A percentile compares a stretch with the other conserved stretches of the same genome.
phyloP scores from a whole-genome alignment of 179 eudicot genomes.

The Carnegiea gigantea region DNA sequence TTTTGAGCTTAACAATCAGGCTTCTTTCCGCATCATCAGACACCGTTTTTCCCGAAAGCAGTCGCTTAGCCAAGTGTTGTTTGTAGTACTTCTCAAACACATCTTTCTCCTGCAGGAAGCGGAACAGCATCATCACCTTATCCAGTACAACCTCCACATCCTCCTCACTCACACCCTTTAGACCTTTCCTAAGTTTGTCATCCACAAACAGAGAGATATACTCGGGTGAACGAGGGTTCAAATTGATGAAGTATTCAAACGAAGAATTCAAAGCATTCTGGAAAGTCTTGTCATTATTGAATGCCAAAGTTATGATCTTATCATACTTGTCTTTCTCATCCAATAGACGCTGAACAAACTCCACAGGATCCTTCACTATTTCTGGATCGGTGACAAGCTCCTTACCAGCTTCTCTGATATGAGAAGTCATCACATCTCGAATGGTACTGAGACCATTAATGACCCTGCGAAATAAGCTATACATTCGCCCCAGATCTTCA shows the following conservation, averaged over 20 bases:
- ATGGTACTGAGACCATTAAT: slow-evolving; percentile 67
- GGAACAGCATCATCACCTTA: slow-evolving; percentile 93
- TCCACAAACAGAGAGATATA: slow-evolving; percentile 90
- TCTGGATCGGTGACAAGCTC: slow-evolving; percentile 93
- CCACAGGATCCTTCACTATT: slow-evolving; percentile 86
- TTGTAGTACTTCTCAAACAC: slow-evolving; percentile 93
- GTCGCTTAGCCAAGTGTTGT: slow-evolving; percentile 87
- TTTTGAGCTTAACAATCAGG: slow-evolving; percentile 84
- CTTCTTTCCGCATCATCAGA: slow-evolving; percentile 98
- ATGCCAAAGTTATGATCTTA: slow-evolving; percentile 64
- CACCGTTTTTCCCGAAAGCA: slow-evolving; percentile 74
- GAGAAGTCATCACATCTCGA: slow-evolving; percentile 86
- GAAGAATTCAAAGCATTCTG: slow-evolving; percentile 92
- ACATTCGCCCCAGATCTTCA: slow-evolving; percentile 83
- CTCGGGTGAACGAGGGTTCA: slow-evolving; percentile 90
- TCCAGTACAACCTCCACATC: slow-evolving; percentile 79
- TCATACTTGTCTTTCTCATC: slow-evolving; percentile 85
- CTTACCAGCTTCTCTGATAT: slow-evolving; percentile 75
- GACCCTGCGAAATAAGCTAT: slow-evolving; percentile 74
- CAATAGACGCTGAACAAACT: slow-evolving; percentile 81
- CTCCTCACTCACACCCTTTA: slow-evolving; percentile 85
- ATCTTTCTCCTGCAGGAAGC: slow-evolving; percentile 89
- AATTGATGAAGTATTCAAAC: slow-evolving; percentile 79
- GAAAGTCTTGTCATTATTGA: slow-evolving; percentile 81
- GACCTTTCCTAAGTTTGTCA: slow-evolving; percentile 87